These are phyloP conservation scores for Paxillus rubicundulus DNA, from an alignment of 768 basidiomycete species.

Conservation along the genomic window DNA sequence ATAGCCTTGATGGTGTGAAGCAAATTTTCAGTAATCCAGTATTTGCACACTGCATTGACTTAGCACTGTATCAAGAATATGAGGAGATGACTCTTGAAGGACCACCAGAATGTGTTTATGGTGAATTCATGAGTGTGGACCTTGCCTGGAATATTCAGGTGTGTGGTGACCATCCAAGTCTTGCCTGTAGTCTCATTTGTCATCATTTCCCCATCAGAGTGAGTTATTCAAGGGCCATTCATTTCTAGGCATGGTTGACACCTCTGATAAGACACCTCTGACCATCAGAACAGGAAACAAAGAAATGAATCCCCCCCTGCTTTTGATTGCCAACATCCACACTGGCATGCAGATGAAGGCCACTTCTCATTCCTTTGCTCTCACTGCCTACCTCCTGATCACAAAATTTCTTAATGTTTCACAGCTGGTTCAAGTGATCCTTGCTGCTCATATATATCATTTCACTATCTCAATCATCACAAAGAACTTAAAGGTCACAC, in stretches of 20 bases:
- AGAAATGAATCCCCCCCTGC: conserved; percentile 30
- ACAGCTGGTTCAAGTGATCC: conserved; percentile 21
- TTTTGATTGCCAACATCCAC: conserved; percentile 34
- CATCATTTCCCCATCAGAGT: neutral
- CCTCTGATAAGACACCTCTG: conserved; percentile 36
- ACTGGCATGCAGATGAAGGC: conserved; percentile 31
- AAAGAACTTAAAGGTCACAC: conserved; percentile 28
- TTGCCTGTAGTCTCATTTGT: neutral
- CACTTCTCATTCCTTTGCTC: conserved; percentile 27
- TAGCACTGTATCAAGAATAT: neutral
- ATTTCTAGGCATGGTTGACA: conserved; percentile 29
- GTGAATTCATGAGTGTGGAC: conserved; percentile 24
- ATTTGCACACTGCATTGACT: conserved; percentile 6
- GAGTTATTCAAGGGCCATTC: conserved; percentile 19
- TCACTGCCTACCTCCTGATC: conserved; percentile 32
- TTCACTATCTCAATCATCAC: conserved; percentile 29
- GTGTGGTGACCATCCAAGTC: neutral
- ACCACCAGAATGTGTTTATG: neutral
- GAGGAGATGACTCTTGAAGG: neutral
- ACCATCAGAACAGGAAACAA: conserved; percentile 30
- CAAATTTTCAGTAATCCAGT: conserved; percentile 24
- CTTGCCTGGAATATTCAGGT: conserved; percentile 28
- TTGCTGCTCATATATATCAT: conserved; percentile 31
- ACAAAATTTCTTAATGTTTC: conserved; percentile 18
- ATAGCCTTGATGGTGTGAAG: conserved; percentile 27